Percentiles rank a stretch among this genome's conserved stretches.
Conservation (phyloP, 768 basidiomycete species). For the Termitomyces sp. region DNA sequence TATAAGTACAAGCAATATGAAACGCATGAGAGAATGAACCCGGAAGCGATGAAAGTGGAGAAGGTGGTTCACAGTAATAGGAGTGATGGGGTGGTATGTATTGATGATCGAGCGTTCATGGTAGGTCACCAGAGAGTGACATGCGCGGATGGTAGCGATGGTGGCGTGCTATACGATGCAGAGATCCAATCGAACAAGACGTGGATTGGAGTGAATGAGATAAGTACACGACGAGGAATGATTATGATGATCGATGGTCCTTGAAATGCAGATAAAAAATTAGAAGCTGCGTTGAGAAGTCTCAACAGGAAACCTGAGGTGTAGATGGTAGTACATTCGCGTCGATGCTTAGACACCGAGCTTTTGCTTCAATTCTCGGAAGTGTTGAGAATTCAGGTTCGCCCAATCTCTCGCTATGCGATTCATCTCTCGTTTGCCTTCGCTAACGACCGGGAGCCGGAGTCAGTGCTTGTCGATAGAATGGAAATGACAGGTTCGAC, state of each 20-base stretch:
- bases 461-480: neutral
- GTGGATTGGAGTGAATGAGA: slow-evolving; percentile 3
- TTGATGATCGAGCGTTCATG: slow-evolving; percentile 8
- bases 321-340: neutral
- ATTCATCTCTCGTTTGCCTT: slow-evolving; percentile 55
- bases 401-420: slow-evolving; percentile 46
- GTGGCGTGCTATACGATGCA: slow-evolving; percentile 14
- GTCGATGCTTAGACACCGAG: slow-evolving; percentile 44
- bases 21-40: neutral
- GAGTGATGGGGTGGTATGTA: slow-evolving; percentile 3
- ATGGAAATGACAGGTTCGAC: slow-evolving; percentile 15
- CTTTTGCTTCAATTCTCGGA: slow-evolving; percentile 49
- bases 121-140: slow-evolving; percentile 5
- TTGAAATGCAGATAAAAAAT: slow-evolving; percentile 7
- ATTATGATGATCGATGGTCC: slow-evolving; percentile 6
- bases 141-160: slow-evolving; percentile 13
- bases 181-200: slow-evolving; percentile 12
- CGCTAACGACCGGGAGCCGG: slow-evolving; percentile 29
- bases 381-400: slow-evolving; percentile 45
- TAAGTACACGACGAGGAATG: slow-evolving; percentile 3
- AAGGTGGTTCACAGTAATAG: neutral
- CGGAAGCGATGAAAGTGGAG: neutral
- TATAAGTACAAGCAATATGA: slow-evolving; percentile 7
- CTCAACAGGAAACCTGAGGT: neutral
- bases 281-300: neutral